A percentile compares a stretch with the other conserved stretches of the same genome.
Conservation (phyloP, 2,329 filamentous ascomycete species). For the Colletotrichum gloeosporioides region DNA sequence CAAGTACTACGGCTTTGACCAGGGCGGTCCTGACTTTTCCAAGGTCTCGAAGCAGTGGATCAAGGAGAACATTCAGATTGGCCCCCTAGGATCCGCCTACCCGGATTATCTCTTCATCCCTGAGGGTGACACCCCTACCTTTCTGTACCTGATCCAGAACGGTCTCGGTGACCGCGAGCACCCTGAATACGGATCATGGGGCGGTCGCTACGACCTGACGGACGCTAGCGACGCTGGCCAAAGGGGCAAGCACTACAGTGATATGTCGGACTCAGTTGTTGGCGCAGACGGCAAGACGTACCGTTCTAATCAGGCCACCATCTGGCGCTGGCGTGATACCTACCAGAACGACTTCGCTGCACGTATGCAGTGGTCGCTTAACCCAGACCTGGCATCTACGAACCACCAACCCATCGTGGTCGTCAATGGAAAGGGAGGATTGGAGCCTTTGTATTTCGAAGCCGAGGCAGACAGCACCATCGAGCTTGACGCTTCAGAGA, state of each 20-base stretch:
- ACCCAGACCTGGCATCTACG: slow-evolving; percentile 29
- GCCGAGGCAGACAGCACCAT: slow-evolving; percentile 44
- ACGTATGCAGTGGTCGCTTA: slow-evolving; percentile 42
- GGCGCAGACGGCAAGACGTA: slow-evolving; percentile 32
- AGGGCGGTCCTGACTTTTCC: slow-evolving; percentile 50
- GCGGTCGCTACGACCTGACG: slow-evolving; percentile 47
- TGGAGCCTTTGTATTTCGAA: slow-evolving; percentile 41
- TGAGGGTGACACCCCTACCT: slow-evolving; percentile 59
- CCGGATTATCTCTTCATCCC: slow-evolving; percentile 54
- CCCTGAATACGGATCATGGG: slow-evolving; percentile 55
- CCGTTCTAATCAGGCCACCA: slow-evolving; percentile 36
- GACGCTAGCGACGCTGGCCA: slow-evolving; percentile 30
- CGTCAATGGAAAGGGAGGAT: slow-evolving; percentile 44
- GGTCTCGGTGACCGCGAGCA: slow-evolving; percentile 50
- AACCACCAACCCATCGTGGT: slow-evolving; percentile 53
- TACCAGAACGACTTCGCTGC: slow-evolving; percentile 48
- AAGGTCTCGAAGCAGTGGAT: slow-evolving; percentile 58
- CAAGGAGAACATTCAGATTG: slow-evolving; percentile 57
- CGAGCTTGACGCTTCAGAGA: slow-evolving; percentile 47
- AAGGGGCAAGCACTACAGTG: slow-evolving; percentile 29
- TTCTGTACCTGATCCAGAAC: slow-evolving; percentile 54
- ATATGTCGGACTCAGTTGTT: slow-evolving; percentile 31
- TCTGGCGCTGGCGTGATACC: slow-evolving; percentile 46
- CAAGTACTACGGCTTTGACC: slow-evolving; percentile 42
- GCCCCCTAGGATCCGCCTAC: slow-evolving; percentile 47